These are phyloP conservation scores for Delitschia confertaspora DNA, from an alignment of 495 filamentous ascomycete species.

Conservation along the genomic window DNA sequence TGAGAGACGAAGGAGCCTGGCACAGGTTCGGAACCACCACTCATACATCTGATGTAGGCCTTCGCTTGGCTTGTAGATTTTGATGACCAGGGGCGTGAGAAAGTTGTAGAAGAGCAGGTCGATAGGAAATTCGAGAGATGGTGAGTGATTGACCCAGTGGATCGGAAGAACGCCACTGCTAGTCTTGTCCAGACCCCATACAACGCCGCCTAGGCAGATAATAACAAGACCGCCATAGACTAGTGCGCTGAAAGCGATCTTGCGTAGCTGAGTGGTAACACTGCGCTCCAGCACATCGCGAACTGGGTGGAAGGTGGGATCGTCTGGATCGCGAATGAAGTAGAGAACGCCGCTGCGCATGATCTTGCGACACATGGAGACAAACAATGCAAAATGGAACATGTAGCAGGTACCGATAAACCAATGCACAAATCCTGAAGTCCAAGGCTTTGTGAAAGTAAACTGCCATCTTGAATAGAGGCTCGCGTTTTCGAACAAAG, in stretches of 20 bases:
- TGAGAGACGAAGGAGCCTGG: constrained; percentile 67
- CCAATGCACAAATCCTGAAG: constrained; percentile 94
- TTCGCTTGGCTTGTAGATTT: constrained; percentile 74
- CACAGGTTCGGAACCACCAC: constrained; percentile 94
- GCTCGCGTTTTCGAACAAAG: constrained; percentile 73
- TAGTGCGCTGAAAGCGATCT: constrained; percentile 90
- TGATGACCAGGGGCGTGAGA: constrained; percentile 75
- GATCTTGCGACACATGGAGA: constrained; percentile 98
- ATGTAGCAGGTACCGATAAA: constrained; percentile 98
- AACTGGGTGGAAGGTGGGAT: constrained; percentile 96
- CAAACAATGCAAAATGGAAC: constrained; percentile 98
- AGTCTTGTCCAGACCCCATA: constrained; percentile 72
- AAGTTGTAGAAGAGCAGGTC: constrained; percentile 96
- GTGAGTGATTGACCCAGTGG: constrained; percentile 82
- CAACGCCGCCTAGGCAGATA: constrained; percentile 86
- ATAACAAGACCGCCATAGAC: constrained; percentile 93
- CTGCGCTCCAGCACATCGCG: constrained; percentile 92
- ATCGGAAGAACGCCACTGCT: constrained; percentile 72
- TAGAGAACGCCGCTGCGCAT: constrained; percentile 90
- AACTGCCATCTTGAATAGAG: constrained; percentile 67
- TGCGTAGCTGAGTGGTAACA: constrained; percentile 85
- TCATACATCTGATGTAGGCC: constrained; percentile 74
- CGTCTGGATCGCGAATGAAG: constrained; percentile 97
- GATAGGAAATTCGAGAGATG: constrained; percentile 86
- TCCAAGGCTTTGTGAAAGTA: constrained; percentile 64